phyloP scores from a whole-genome alignment of 1,139 yeast genomes.

The Hyphopichia buzzinii region DNA sequence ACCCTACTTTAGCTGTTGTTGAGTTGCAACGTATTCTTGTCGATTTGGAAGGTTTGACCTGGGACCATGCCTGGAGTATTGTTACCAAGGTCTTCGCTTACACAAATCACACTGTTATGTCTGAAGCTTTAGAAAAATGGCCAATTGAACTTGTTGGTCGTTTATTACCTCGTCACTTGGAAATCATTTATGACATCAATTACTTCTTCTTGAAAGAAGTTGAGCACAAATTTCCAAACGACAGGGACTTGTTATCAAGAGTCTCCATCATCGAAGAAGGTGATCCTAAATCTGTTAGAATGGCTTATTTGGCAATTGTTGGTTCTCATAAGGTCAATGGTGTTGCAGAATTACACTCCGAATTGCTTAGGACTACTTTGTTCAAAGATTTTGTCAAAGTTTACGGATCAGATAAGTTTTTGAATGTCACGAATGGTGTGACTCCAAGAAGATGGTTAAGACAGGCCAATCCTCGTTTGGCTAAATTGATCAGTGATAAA shows the following conservation, averaged over 20 bases:
- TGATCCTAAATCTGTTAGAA: conserved; percentile 75
- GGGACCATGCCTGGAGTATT: conserved; percentile 86
- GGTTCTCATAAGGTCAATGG: conserved; percentile 95
- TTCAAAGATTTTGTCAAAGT: conserved; percentile 86
- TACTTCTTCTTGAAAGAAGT: conserved; percentile 74
- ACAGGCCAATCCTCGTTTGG: conserved; percentile 85
- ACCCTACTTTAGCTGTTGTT: conserved; percentile 88
- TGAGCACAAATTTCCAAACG: conserved; percentile 71
- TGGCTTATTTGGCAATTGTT: conserved; percentile 89
- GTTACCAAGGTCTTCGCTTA: conserved; percentile 83
- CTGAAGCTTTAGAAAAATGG: conserved; percentile 96
- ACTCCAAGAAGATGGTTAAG: conserved; percentile 97
- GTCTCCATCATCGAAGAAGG: conserved; percentile 88
- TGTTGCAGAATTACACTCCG: conserved; percentile 94
- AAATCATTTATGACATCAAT: conserved; percentile 86
- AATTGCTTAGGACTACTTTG: conserved; percentile 82
- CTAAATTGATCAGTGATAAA: conserved; percentile 67
- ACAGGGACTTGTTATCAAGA: conserved; percentile 59
- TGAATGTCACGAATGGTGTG: conserved; percentile 91
- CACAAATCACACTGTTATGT: conserved; percentile 93
- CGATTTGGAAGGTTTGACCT: conserved; percentile 75
- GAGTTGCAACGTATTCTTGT: conserved; percentile 85
- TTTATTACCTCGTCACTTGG: conserved; percentile 87
- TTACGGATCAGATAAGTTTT: conserved; percentile 79
- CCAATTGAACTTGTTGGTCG: conserved; percentile 77